A percentile compares a stretch with the other conserved stretches of the same genome.
phyloP scores from a whole-genome alignment of 768 basidiomycete genomes.

The Sutorius australiensis region DNA sequence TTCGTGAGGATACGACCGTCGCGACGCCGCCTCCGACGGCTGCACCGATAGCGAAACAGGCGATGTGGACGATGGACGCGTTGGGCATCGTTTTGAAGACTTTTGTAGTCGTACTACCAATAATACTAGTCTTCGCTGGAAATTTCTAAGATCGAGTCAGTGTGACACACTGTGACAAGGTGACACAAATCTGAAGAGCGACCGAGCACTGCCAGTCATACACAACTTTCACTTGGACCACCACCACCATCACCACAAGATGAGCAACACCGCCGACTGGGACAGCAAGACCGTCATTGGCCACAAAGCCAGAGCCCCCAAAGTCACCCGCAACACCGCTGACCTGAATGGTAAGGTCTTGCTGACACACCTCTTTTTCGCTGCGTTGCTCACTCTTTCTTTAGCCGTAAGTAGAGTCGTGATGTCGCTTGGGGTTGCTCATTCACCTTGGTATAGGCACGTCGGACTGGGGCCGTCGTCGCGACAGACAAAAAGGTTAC shows the following conservation, averaged over 20 bases:
- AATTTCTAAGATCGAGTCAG: not conserved
- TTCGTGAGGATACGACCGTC: conserved; percentile 41
- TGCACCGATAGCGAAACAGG: conserved; percentile 81
- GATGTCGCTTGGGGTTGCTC: conserved; percentile 3
- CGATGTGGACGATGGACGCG: conserved; percentile 53
- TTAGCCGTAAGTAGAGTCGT: conserved; percentile 48
- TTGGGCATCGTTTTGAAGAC: conserved; percentile 36
- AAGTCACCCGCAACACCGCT: conserved; percentile 57
- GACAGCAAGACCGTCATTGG: conserved; percentile 74
- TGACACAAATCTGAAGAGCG: not conserved
- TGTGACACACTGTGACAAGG: not conserved
- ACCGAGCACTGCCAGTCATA: not conserved
- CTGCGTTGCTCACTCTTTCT: conserved; percentile 12
- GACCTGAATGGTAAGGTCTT: conserved; percentile 49
- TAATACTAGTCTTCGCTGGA: no score
- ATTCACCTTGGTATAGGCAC: conserved; percentile 47
- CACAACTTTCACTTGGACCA: conserved; percentile 13
- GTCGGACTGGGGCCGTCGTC: conserved; percentile 71
- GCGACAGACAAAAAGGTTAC: conserved; percentile 79
- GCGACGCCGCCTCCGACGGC: conserved; percentile 75
- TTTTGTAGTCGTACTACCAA: no score
- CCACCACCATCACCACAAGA: conserved; percentile 12
- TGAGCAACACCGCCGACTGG: conserved; percentile 59
- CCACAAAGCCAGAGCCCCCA: conserved; percentile 56
- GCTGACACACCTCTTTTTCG: not conserved